Conservation (phyloP, 441 rosid species). For the Populus hybrid region DNA sequence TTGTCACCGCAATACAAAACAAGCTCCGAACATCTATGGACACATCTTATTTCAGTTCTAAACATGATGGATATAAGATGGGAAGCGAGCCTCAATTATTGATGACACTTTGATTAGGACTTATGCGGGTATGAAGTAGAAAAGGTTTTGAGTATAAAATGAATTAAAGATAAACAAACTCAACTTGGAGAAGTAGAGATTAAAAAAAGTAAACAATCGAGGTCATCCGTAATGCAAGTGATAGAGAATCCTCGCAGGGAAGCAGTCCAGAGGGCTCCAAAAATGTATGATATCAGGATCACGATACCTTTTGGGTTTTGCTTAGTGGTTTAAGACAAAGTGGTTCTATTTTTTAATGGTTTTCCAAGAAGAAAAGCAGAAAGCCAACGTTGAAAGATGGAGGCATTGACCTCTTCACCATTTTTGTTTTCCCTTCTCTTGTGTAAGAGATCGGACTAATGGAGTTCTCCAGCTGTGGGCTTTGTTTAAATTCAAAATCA, state of each 20-base stretch:
- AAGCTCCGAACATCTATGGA: too few relatives aligned
- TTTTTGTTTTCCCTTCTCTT: slow-evolving; percentile 26
- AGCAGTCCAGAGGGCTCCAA: slow-evolving; percentile 30
- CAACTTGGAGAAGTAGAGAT: slow-evolving; percentile 21
- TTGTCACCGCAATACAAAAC: fast-evolving
- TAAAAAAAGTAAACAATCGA: slow-evolving; percentile 1
- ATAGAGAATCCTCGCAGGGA: slow-evolving; percentile 24
- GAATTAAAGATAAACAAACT: slow-evolving; percentile 12
- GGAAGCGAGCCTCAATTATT: slow-evolving; percentile 37
- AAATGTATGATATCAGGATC: slow-evolving; percentile 20
- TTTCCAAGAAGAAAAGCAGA: slow-evolving; percentile 18
- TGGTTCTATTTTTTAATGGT: slow-evolving; percentile 6
- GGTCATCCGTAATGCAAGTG: slow-evolving; percentile 9
- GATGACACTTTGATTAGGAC: slow-evolving; percentile 25
- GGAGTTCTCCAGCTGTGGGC: slow-evolving; percentile 41
- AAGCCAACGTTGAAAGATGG: slow-evolving; percentile 20
- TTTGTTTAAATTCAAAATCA: slow-evolving; percentile 15
- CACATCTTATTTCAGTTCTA: neutral
- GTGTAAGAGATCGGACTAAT: slow-evolving; percentile 20
- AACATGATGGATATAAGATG: slow-evolving; percentile 1
- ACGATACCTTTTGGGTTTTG: slow-evolving; percentile 16
- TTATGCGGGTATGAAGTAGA: slow-evolving; percentile 1
- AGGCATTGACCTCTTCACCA: slow-evolving; percentile 43
- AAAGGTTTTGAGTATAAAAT: slow-evolving; percentile 22
- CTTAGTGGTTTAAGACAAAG: slow-evolving; percentile 4